These are phyloP conservation scores for Candida anutae DNA, from an alignment of 1,139 yeast genomes.

Conservation along the genomic window DNA sequence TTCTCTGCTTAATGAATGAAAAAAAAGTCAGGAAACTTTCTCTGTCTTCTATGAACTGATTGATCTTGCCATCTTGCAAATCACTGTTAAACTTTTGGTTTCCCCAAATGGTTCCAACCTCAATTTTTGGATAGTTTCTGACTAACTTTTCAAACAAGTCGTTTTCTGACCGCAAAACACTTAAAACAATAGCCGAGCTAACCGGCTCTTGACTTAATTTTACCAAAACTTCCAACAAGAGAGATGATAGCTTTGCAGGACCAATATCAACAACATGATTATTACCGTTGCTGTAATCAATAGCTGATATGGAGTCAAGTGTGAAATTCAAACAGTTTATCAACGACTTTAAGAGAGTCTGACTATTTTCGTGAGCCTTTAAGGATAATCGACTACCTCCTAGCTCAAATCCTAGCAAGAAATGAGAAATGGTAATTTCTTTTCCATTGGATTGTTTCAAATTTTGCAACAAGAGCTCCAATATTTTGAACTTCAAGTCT, in stretches of 20 bases:
- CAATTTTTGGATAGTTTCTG: slow-evolving; percentile 48
- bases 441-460: slow-evolving; percentile 31
- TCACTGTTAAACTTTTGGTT: slow-evolving; percentile 37
- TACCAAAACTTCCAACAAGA: slow-evolving; percentile 53
- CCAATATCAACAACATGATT: slow-evolving; percentile 38
- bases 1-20: slow-evolving; percentile 57
- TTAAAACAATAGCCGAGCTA: slow-evolving; percentile 46
- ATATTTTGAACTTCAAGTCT: slow-evolving; percentile 46
- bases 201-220: slow-evolving; percentile 49
- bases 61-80: slow-evolving; percentile 17
- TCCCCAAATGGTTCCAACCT: slow-evolving; percentile 43
- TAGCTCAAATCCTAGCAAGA: slow-evolving; percentile 59
- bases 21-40: slow-evolving; percentile 46
- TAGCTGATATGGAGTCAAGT: slow-evolving; percentile 31
- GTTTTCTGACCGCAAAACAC: slow-evolving; percentile 39
- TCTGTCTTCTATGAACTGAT: slow-evolving; percentile 26
- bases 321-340: slow-evolving; percentile 42
- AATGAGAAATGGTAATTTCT: slow-evolving; percentile 58
- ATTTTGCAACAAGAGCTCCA: slow-evolving; percentile 50
- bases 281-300: slow-evolving; percentile 30
- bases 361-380: slow-evolving; percentile 9
- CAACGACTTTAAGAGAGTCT: slow-evolving; percentile 51
- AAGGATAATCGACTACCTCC: slow-evolving; percentile 24
- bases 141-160: slow-evolving; percentile 48
- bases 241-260: slow-evolving; percentile 50